These are phyloP conservation scores for Solanum neorickii DNA, from an alignment of 257 asterid species.

Conservation along the genomic window DNA sequence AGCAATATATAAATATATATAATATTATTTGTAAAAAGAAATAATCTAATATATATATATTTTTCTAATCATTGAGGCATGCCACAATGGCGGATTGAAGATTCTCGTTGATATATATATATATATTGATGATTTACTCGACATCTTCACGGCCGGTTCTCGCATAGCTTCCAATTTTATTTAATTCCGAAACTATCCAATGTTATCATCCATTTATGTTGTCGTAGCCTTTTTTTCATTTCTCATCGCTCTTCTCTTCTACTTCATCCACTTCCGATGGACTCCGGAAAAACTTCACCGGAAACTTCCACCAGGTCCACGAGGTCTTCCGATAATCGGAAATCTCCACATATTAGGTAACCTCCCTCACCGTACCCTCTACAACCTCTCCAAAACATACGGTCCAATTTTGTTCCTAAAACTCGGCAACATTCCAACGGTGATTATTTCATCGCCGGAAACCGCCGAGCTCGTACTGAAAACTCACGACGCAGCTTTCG, in stretches of 20 bases:
- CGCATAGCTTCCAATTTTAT: too few relatives aligned
- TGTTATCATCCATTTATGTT: neutral
- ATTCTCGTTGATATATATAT: too few relatives aligned
- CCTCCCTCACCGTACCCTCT: neutral
- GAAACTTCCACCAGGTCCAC: neutral
- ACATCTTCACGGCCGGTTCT: too few relatives aligned
- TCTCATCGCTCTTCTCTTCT: neutral
- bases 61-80: too few relatives aligned
- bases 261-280: neutral
- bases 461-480: neutral
- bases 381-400: neutral
- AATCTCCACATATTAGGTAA: neutral
- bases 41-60: too few relatives aligned
- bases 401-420: neutral
- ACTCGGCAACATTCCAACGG: neutral
- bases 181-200: too few relatives aligned
- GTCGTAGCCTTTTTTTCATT: neutral
- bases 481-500: neutral
- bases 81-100: too few relatives aligned
- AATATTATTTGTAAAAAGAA: too few relatives aligned
- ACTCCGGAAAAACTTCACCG: neutral
- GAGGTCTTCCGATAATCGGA: neutral
- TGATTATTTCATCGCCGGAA: neutral
- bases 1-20: too few relatives aligned
- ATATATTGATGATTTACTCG: too few relatives aligned